Percentiles rank a stretch among this genome's conserved stretches.
Conservation (phyloP, 176 grass and related monocot species). For the barley (Hordeum vulgare) region DNA sequence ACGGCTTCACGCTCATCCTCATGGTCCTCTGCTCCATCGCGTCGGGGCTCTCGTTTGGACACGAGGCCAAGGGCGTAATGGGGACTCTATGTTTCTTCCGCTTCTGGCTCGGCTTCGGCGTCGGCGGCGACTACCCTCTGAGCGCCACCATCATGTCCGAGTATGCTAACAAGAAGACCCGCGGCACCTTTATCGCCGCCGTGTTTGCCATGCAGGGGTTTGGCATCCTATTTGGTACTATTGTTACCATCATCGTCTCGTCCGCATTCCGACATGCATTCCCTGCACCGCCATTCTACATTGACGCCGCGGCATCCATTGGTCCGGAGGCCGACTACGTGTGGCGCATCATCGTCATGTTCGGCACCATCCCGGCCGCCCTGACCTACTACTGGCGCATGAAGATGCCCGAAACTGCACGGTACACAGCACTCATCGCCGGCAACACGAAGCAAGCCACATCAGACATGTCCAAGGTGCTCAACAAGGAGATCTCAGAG, state of each 20-base stretch:
- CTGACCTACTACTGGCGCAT: slow-evolving; percentile 91
- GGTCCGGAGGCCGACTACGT: slow-evolving; percentile 46
- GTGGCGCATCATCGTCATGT: slow-evolving; percentile 82
- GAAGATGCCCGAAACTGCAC: slow-evolving; percentile 85
- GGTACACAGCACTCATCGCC: slow-evolving; percentile 81
- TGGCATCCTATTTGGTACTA: slow-evolving; percentile 54
- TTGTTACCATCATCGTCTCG: slow-evolving; percentile 50
- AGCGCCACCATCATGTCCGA: slow-evolving; percentile 69
- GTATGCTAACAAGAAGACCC: slow-evolving; percentile 74
- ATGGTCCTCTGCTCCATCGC: neutral
- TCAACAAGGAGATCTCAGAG: slow-evolving; percentile 38
- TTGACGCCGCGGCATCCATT: slow-evolving; percentile 13
- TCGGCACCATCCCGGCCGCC: slow-evolving; percentile 44
- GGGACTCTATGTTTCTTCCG: slow-evolving; percentile 65
- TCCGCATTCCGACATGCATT: slow-evolving; percentile 40
- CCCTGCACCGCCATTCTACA: slow-evolving; percentile 22
- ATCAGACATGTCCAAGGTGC: slow-evolving; percentile 69
- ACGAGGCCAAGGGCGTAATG: slow-evolving; percentile 31
- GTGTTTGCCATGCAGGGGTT: slow-evolving; percentile 88
- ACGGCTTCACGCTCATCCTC: neutral
- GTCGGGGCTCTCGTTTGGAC: neutral
- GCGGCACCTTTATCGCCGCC: slow-evolving; percentile 73
- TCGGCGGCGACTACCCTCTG: slow-evolving; percentile 73
- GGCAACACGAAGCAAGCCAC: slow-evolving; percentile 60
- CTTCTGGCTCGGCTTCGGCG: slow-evolving; percentile 82